Percentiles rank a stretch among this genome's conserved stretches.
Evolutionary conservation across 2,329 filamentous ascomycete species (phyloP).

Genomic region (Clarireedia sp.): DNA sequence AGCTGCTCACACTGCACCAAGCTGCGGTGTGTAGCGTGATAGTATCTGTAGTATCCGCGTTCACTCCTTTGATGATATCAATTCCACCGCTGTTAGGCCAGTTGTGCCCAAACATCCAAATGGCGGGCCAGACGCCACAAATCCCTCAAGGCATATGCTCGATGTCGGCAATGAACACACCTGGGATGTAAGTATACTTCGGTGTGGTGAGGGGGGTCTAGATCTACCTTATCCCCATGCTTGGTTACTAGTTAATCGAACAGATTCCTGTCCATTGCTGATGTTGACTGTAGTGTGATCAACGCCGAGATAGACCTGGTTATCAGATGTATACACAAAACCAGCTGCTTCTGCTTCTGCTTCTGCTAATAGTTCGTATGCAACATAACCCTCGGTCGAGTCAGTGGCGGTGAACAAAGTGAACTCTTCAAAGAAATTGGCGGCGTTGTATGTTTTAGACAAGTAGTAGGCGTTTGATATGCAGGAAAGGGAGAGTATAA

Average conservation of each 20-base stretch:
- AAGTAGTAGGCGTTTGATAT: neutral
- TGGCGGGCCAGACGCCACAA: slow-evolving; percentile 38
- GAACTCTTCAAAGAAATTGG: slow-evolving; percentile 40
- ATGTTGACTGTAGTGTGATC: slow-evolving; percentile 52
- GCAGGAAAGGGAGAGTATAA: no score
- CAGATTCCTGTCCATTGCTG: slow-evolving; percentile 45
- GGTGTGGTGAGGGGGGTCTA: neutral
- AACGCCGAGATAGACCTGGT: slow-evolving; percentile 59
- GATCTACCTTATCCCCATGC: slow-evolving; percentile 48
- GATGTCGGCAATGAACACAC: slow-evolving; percentile 62
- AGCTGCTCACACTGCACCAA: slow-evolving; percentile 36
- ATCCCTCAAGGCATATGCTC: slow-evolving; percentile 51
- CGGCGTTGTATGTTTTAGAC: slow-evolving; percentile 33
- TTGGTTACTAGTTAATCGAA: slow-evolving; percentile 59
- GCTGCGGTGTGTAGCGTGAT: slow-evolving; percentile 39
- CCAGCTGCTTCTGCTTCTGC: slow-evolving; percentile 45
- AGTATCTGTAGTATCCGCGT: slow-evolving; percentile 34
- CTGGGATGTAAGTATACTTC: neutral
- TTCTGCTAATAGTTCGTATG: slow-evolving; percentile 43
- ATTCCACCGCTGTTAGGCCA: slow-evolving; percentile 27
- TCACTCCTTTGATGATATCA: slow-evolving; percentile 41
- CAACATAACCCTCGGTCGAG: slow-evolving; percentile 59
- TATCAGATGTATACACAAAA: slow-evolving; percentile 49
- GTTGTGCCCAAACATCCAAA: slow-evolving; percentile 22
- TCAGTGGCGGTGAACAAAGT: slow-evolving; percentile 46